A percentile compares a stretch with the other conserved stretches of the same genome.
phyloP scores from a whole-genome alignment of 345 rosid genomes.

The Litchi chinensis region DNA sequence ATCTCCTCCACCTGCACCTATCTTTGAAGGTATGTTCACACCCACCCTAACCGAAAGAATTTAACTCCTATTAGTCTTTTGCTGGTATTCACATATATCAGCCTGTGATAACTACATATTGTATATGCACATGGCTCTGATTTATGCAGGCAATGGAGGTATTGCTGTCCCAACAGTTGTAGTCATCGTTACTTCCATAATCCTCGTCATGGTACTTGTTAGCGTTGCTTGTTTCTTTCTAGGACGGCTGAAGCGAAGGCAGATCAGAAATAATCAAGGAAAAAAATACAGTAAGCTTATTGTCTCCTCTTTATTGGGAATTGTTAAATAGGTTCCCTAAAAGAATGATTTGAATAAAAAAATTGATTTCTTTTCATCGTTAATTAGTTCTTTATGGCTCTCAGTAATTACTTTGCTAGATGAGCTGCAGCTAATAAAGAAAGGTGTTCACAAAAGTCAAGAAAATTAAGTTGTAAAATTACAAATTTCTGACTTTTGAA shows the following conservation, averaged over 20 bases:
- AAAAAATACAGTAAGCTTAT: background rate
- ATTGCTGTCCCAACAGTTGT: conserved; percentile 15
- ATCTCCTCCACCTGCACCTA: background rate
- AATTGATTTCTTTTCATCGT: no score
- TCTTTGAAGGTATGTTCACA: background rate
- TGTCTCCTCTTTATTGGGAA: background rate
- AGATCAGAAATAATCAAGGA: background rate
- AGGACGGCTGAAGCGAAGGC: background rate
- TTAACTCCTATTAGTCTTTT: no score
- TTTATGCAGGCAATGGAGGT: conserved; percentile 15
- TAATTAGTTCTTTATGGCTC: no score
- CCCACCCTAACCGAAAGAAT: no score
- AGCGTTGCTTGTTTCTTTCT: background rate
- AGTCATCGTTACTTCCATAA: conserved; percentile 26
- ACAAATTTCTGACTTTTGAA: no score
- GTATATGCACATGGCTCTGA: background rate
- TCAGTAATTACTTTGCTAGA: no score
- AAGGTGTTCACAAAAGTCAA: no score
- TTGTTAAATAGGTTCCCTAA: background rate
- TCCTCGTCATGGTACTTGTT: conserved; percentile 21
- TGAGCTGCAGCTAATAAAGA: no score
- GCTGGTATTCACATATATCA: no score
- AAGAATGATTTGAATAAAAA: background rate
- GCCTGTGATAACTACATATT: background rate
- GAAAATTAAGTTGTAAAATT: no score